Base-by-base conservation (phyloP, 495 filamentous ascomycete genomes). In the Rostrohypoxylon terebratum region DNA sequence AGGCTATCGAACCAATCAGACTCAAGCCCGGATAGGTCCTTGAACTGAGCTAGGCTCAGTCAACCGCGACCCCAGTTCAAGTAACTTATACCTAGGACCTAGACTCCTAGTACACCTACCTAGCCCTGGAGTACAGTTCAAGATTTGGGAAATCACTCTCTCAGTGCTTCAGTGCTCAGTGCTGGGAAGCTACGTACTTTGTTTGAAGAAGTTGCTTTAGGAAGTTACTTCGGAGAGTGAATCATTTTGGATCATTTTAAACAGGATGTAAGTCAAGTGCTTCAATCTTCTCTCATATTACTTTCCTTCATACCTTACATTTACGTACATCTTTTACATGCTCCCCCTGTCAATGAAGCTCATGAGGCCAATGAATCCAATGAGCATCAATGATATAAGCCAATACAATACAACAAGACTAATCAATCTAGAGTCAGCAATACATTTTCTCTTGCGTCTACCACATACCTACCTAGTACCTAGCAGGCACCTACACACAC, bases 21-120 rank as follows among this genome's bases (percentile, higher is more conserved):
- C 23, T 25, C 18, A 42, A 66, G 21, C 54, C 44, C 48, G 20
- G 57, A 62, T 51, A 63, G 50, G 50, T 38, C 55, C 71, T 69
- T 69, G 21, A 33, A 62, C 60, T 38, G 38, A 65, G 28, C 59
- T 73, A 53, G 71, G 60, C 61, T 69, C 69, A 69, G 48, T 62
- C 62, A 45, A 68, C 64, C 58, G 51, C 60, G 63, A 64, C 69
- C 63, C 69, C 50, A 62, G 65, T 31, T 47, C 16, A 66, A 33
- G 61, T 73, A 44, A 69, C 71, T 69, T 70, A 70, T 70, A 74
- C 66, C 23, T 38, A 10, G 11, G 9, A 42, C 38, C n/a, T n/a
- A n/a, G n/a, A n/a, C n/a, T n/a, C n/a, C n/a, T n/a, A n/a, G n/a
- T n/a, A n/a, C n/a, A n/a, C n/a, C n/a, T n/a, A 28, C 28, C 28